Percentiles rank a stretch among this genome's conserved stretches.
Evolutionary conservation across 2,329 filamentous ascomycete species (phyloP).

Genomic region (Fusarium tuaranense): DNA sequence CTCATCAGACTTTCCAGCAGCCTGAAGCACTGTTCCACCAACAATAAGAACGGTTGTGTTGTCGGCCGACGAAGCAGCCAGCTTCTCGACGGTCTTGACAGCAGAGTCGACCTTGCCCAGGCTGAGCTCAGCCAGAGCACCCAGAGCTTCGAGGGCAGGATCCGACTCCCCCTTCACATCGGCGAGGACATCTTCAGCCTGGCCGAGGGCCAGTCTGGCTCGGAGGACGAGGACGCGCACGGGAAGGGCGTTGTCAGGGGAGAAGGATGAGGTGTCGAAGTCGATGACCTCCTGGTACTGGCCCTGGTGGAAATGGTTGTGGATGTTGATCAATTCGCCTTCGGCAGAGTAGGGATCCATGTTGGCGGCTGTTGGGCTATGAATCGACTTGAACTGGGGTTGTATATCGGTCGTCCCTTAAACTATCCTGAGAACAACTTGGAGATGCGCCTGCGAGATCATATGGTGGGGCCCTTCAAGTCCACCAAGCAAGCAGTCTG

Average conservation of each 20-base stretch:
- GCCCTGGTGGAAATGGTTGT: constrained; percentile 79
- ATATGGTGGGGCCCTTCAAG: constrained; percentile 44
- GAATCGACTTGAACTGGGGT: constrained; percentile 16
- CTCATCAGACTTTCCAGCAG: constrained; percentile 84
- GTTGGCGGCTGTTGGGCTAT: constrained; percentile 43
- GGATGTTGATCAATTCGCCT: constrained; percentile 78
- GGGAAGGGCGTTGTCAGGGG: constrained; percentile 79
- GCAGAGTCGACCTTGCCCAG: constrained; percentile 73
- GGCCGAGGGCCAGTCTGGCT: constrained; percentile 84
- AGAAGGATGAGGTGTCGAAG: constrained; percentile 85
- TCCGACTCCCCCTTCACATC: constrained; percentile 74
- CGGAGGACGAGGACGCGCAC: constrained; percentile 84
- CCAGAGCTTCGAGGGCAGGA: constrained; percentile 82
- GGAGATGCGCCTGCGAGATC: constrained; percentile 43
- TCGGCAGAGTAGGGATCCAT: constrained; percentile 80
- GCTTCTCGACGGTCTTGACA: constrained; percentile 71
- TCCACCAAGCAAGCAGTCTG: constrained; percentile 12
- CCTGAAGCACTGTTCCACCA: constrained; percentile 84
- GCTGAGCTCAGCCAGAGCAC: constrained; percentile 77
- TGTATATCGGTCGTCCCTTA: constrained; percentile 30
- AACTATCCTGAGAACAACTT: constrained; percentile 45
- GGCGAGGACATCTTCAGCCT: constrained; percentile 78
- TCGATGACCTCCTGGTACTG: constrained; percentile 90
- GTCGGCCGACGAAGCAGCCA: constrained; percentile 75
- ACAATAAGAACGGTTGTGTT: constrained; percentile 86